Percentiles rank a stretch among this genome's conserved stretches.
Evolutionary conservation across 306 rosid species (phyloP).

Genomic region (Citrullus colocynthis): DNA sequence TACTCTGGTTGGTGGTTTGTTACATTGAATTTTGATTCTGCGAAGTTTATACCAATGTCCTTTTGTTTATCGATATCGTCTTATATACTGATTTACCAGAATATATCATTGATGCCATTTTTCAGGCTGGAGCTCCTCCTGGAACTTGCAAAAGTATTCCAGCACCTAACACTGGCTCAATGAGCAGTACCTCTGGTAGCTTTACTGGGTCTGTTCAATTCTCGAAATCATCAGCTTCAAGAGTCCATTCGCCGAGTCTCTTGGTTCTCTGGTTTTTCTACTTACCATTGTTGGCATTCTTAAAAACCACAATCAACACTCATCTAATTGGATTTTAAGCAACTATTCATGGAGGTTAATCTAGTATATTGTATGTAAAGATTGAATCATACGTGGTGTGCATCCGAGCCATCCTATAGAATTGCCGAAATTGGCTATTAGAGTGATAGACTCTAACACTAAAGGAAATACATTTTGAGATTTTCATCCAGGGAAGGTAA

Average conservation of each 20-base stretch:
- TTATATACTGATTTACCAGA: not conserved
- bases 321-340: constrained; percentile 4
- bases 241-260: constrained; percentile 24
- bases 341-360: constrained; percentile 28
- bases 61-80: not conserved
- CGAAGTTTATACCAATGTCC: not conserved
- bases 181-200: constrained; percentile 51
- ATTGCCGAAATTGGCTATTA: constrained; percentile 23
- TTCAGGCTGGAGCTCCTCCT: constrained; percentile 71
- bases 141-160: constrained; percentile 80
- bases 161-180: constrained; percentile 38
- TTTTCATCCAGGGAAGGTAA: constrained; percentile 16
- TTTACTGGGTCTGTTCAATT: constrained; percentile 87
- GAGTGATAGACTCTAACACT: constrained; percentile 19
- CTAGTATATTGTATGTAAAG: constrained; percentile 20
- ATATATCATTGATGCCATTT: constrained; percentile 17
- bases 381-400: constrained; percentile 14
- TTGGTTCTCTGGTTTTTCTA: constrained; percentile 21
- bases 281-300: constrained; percentile 30
- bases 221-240: constrained; percentile 50
- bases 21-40: not conserved
- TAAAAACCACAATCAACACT: constrained; percentile 12
- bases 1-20: not conserved
- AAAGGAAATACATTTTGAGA: constrained; percentile 10
- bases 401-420: constrained; percentile 21